These are phyloP conservation scores for Cercospora zeae-maydis DNA, from an alignment of 2,329 filamentous ascomycete genomes.

Conservation along the genomic window DNA sequence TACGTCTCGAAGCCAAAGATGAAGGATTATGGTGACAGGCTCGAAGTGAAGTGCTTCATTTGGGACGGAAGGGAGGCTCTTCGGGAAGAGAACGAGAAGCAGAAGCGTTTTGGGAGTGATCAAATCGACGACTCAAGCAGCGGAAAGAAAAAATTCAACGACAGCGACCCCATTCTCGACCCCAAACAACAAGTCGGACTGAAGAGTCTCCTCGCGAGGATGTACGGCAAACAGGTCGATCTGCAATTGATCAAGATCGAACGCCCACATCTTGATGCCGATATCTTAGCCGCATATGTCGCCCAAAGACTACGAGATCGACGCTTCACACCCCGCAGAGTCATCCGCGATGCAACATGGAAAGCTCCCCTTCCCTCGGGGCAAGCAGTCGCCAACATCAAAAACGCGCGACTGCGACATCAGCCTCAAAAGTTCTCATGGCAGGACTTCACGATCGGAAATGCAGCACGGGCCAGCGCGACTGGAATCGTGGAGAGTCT, in stretches of 20 bases:
- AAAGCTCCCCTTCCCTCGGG: conserved; percentile 31
- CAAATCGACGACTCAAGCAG: not conserved
- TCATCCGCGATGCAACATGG: conserved; percentile 35
- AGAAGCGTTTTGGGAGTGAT: not conserved
- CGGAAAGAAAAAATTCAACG: not conserved
- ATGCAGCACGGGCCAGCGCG: conserved; percentile 19
- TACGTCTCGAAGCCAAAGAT: conserved; percentile 27
- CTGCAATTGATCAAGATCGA: conserved; percentile 30
- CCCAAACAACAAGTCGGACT: conserved; percentile 17
- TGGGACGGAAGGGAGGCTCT: conserved; percentile 22
- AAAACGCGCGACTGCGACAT: conserved; percentile 26
- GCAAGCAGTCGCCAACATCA: conserved; percentile 25
- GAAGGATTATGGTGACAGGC: conserved; percentile 28
- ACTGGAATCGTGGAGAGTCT: conserved; percentile 27
- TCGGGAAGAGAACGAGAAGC: conserved; percentile 1
- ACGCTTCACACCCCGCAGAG: conserved; percentile 28
- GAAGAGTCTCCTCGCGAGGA: conserved; percentile 18
- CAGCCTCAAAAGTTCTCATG: conserved; percentile 21
- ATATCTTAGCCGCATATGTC: conserved; percentile 33
- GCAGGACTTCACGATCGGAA: conserved; percentile 25
- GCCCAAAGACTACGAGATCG: conserved; percentile 31
- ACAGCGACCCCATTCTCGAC: conserved; percentile 18
- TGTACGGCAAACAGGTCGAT: conserved; percentile 34
- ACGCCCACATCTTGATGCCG: conserved; percentile 32
- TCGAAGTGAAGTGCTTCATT: conserved; percentile 27